Conservation (phyloP, 179 eudicot genomes). For the Drosera spatulata region DNA sequence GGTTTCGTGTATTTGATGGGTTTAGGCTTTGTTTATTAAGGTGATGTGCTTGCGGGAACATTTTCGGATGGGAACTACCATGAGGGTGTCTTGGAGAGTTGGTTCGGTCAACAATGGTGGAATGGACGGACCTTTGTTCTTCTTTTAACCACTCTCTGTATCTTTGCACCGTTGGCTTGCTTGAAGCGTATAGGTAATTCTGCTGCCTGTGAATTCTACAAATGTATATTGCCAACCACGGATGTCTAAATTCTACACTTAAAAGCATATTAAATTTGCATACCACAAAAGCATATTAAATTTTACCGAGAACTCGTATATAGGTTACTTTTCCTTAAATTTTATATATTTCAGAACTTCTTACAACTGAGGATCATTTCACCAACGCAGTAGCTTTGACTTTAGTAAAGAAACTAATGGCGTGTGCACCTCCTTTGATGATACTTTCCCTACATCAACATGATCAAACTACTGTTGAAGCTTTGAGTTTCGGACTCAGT, state of each 20-base stretch:
- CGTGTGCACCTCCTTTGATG: no score
- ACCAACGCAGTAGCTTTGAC: no score
- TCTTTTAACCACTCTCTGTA: conserved; percentile 39
- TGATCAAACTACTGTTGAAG: no score
- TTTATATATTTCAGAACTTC: no score
- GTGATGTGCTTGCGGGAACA: conserved; percentile 81
- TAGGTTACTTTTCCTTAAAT: no score
- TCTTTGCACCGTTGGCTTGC: conserved; percentile 65
- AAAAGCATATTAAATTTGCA: neutral
- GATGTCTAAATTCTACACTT: no score
- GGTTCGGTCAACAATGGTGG: conserved; percentile 82
- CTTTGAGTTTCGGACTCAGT: no score
- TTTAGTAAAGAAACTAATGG: no score
- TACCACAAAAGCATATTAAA: no score
- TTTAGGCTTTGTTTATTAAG: conserved; percentile 18
- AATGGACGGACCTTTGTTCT: conserved; percentile 41
- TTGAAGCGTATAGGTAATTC: conserved; percentile 53
- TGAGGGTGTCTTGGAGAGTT: conserved; percentile 57
- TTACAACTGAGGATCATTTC: no score
- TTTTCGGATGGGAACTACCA: conserved; percentile 47
- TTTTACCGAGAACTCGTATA: neutral
- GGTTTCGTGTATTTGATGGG: neutral
- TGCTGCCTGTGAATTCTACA: neutral
- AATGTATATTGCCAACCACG: neutral
- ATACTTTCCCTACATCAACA: no score